These are phyloP conservation scores for Suillus bovinus DNA, from an alignment of 768 basidiomycete species.

Conservation along the genomic window DNA sequence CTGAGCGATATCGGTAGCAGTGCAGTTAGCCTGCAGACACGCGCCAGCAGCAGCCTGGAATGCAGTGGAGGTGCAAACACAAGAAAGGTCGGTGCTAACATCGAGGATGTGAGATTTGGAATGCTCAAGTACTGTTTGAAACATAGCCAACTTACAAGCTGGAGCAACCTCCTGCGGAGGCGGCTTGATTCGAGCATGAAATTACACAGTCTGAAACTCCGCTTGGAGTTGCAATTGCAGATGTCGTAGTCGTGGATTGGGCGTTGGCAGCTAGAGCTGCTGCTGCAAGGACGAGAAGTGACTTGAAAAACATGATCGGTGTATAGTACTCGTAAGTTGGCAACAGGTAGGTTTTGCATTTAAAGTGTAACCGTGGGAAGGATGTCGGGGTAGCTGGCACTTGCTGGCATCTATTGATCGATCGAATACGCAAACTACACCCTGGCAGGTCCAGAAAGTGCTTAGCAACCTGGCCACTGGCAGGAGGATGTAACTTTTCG, in stretches of 20 bases:
- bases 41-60: conserved; percentile 36
- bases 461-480: background rate
- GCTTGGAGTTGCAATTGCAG: conserved; percentile 4
- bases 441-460: too few relatives aligned
- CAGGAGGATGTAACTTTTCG: background rate
- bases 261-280: conserved; percentile 23
- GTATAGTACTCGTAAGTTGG: background rate
- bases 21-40: conserved; percentile 40
- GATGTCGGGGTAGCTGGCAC: background rate
- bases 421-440: background rate
- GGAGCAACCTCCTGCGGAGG: background rate
- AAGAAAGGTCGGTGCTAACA: conserved; percentile 39
- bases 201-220: conserved; percentile 9
- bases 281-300: conserved; percentile 17
- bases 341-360: background rate
- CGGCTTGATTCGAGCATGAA: conserved; percentile 9
- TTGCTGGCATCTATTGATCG: background rate
- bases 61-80: conserved; percentile 37
- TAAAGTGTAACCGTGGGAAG: background rate
- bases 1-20: conserved; percentile 26
- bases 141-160: conserved; percentile 17
- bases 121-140: background rate
- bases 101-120: background rate
- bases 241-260: conserved; percentile 11
- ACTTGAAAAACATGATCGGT: conserved; percentile 15